These are phyloP conservation scores for Pisolithus albus DNA, from an alignment of 768 basidiomycete genomes.

Conservation along the genomic window DNA sequence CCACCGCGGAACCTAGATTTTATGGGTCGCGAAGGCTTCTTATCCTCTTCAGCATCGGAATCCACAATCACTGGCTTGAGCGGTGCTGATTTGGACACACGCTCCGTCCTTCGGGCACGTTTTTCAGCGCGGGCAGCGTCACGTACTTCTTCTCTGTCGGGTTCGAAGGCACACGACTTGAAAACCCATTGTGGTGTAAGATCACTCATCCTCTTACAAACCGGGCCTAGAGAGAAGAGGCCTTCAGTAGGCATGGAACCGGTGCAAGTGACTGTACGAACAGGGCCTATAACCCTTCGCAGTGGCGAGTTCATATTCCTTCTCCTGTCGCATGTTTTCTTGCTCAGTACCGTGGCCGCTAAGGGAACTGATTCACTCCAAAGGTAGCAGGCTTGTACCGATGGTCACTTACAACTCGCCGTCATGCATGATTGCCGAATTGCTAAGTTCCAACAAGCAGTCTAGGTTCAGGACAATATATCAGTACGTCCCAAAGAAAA, in stretches of 20 bases:
- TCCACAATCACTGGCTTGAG: constrained; percentile 7
- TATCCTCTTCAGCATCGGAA: constrained; percentile 3
- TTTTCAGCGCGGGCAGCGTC: constrained; percentile 30
- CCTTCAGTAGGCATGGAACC: neutral
- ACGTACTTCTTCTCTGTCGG: constrained; percentile 50
- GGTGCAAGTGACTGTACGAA: constrained; percentile 20
- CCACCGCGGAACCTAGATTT: constrained; percentile 8
- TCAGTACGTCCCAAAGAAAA: neutral
- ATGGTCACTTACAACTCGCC: constrained; percentile 48
- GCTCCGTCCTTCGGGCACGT: constrained; percentile 15
- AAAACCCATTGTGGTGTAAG: constrained; percentile 47
- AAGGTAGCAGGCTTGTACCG: neutral
- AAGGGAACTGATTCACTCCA: neutral
- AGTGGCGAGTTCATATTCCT: constrained; percentile 48
- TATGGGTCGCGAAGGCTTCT: neutral
- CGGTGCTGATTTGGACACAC: neutral
- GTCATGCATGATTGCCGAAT: constrained; percentile 46
- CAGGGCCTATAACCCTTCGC: constrained; percentile 57
- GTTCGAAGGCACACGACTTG: constrained; percentile 61
- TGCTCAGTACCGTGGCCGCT: constrained; percentile 53
- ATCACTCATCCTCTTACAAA: constrained; percentile 62
- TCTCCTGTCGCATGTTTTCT: constrained; percentile 49
- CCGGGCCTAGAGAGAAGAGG: constrained; percentile 41
- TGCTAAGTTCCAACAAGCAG: constrained; percentile 48
- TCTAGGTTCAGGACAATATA: constrained; percentile 27